phyloP scores from a whole-genome alignment of 2,329 filamentous ascomycete genomes.

The Fonsecaea monophora region DNA sequence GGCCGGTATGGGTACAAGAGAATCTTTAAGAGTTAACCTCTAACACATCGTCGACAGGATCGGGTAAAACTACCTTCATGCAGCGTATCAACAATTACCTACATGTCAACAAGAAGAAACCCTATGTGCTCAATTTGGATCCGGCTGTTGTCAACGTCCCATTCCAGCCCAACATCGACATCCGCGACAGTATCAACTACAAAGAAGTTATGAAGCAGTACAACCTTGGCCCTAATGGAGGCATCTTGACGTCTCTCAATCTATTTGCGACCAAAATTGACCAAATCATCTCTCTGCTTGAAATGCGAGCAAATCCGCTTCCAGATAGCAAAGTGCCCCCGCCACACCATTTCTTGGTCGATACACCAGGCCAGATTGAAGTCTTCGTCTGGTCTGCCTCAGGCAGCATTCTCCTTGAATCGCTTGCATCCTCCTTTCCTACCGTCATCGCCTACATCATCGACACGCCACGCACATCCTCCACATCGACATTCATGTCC shows the following conservation, averaged over 20 bases:
- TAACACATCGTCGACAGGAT: constrained; percentile 61
- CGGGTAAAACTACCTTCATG: constrained; percentile 99
- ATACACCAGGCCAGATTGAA: constrained; percentile 97
- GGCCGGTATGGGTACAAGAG: constrained; percentile 68
- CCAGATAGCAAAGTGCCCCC: constrained; percentile 66
- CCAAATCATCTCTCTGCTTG: constrained; percentile 85
- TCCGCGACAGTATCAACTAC: constrained; percentile 98
- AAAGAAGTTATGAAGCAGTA: constrained; percentile 99
- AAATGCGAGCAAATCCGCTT: constrained; percentile 79
- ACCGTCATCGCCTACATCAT: constrained; percentile 98
- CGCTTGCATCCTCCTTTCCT: constrained; percentile 89
- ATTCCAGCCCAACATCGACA: constrained; percentile 97
- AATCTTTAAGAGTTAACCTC: constrained; percentile 13
- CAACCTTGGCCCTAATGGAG: constrained; percentile 95
- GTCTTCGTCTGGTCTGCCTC: constrained; percentile 98
- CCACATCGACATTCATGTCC: constrained; percentile 97
- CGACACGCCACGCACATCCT: constrained; percentile 90
- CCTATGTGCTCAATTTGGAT: constrained; percentile 97
- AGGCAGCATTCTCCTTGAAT: constrained; percentile 90
- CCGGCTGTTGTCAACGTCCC: constrained; percentile 92
- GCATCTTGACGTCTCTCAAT: constrained; percentile 93
- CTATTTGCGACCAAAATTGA: constrained; percentile 98
- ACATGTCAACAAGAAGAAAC: constrained; percentile 77
- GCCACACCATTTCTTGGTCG: constrained; percentile 85
- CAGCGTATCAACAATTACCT: constrained; percentile 95